Base-by-base conservation (phyloP, 495 filamentous ascomycete species). In the Glutinoglossum americanum region DNA sequence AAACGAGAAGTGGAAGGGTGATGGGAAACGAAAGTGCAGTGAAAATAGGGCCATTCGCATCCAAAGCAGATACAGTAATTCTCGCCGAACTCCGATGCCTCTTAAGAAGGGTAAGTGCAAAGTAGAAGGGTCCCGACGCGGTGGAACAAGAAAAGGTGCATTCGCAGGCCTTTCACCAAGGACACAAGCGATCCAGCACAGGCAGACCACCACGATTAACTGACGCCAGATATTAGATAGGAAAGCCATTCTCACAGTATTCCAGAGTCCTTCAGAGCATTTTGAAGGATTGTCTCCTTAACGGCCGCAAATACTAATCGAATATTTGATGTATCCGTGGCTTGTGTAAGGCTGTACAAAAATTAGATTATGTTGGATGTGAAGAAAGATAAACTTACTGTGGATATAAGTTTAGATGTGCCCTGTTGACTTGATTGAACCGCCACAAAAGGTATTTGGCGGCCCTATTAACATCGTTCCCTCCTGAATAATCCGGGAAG, bases 221-320 rank as follows among this genome's bases (percentile, higher is more conserved):
- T 10, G 49, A 41, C 25, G 11, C 27, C 55, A 33, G 27, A 48
- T 2, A 41, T 13, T 35, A 26, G 56, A 23, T 45, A 25, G 15
- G 56, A 49, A 10, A 30, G 44, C 13, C 23, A 21, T 57, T 23
- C n/a, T 83, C 73, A 96, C 66, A 97, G 77, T 68, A 98, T 97
- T 61, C 92, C 92, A 4, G 92, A 96, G 68, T 98, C 92, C 73
- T 92, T 95, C 65, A 98, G 74, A 25, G 92, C 92, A 68, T 97
- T 98, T 70, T 97, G 93, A 49, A 98, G 76, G 61, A 98, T 97
- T 32, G 92, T 98, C 71, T 98, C 92, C 70, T 98, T 98, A 41
- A 98, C 92, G 3, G 92, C 92, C 33, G 92, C 92, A 69, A 98
- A 98, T 35, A 98, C 92, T 19, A 98, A 75, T 41, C 92, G 87